phyloP scores from a whole-genome alignment of 257 asterid genomes.

The Agastache rugosa region DNA sequence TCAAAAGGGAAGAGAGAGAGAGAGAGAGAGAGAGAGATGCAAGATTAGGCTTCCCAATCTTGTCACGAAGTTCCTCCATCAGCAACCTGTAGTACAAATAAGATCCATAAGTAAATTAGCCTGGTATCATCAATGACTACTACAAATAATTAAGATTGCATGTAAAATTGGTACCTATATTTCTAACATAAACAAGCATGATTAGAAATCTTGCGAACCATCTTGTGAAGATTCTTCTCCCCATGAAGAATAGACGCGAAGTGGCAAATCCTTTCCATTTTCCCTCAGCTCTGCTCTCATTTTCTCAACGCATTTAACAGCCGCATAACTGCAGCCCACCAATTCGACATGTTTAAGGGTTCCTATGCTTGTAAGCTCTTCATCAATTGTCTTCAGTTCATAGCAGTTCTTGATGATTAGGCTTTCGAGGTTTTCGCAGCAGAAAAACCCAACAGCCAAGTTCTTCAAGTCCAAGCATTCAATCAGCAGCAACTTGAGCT shows the following conservation, averaged over 20 bases:
- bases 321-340: conserved; percentile 30
- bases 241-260: conserved; percentile 13
- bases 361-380: conserved; percentile 5
- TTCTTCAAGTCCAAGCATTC: conserved; percentile 27
- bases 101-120: neutral
- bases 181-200: too few relatives aligned
- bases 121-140: neutral
- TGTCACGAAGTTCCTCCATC: neutral
- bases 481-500: conserved; percentile 31
- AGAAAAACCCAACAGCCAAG: neutral
- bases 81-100: neutral
- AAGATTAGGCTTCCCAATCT: too few relatives aligned
- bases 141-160: neutral
- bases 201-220: neutral
- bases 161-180: too few relatives aligned
- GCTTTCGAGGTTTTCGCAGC: conserved; percentile 26
- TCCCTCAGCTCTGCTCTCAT: neutral
- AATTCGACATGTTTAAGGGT: conserved; percentile 34
- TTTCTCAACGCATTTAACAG: neutral
- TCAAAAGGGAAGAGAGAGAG: neutral
- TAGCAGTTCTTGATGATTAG: conserved; percentile 34
- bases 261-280: neutral
- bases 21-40: too few relatives aligned
- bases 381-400: conserved; percentile 16
- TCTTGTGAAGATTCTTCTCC: neutral